Evolutionary conservation across 208 protist genomes (phyloP).

Genomic region (Wallacemonas sp.): DNA sequence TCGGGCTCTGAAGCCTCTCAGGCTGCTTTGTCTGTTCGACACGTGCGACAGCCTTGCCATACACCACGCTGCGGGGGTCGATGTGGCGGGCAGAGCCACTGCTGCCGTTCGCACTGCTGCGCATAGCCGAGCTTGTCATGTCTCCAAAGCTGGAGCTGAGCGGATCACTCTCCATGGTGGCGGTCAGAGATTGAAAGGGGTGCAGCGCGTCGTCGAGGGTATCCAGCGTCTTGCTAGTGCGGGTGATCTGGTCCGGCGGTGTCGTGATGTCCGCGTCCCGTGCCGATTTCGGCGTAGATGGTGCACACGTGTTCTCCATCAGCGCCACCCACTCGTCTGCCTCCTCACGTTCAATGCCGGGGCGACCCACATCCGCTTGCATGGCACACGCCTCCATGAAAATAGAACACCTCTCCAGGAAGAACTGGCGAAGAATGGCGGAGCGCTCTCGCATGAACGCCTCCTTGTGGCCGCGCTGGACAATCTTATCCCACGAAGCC

Average conservation of each 20-base stretch:
- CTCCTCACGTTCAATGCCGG: constrained; percentile 13
- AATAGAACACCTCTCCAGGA: constrained; percentile 25
- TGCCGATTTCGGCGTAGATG: too few species aligned
- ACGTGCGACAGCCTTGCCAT: constrained; percentile 5
- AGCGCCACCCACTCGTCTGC: constrained; percentile 17
- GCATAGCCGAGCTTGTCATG: not conserved
- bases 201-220: constrained; percentile 1
- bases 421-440: constrained; percentile 31
- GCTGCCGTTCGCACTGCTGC: not conserved
- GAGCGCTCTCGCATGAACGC: constrained; percentile 40
- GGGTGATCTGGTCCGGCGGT: not conserved
- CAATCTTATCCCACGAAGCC: constrained; percentile 19
- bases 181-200: not conserved
- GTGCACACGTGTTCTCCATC: too few species aligned
- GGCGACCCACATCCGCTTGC: constrained; percentile 17
- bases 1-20: not conserved
- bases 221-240: constrained; percentile 2
- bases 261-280: not conserved
- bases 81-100: not conserved
- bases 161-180: constrained; percentile 7
- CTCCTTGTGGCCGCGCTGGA: constrained; percentile 28
- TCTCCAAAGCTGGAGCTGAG: constrained; percentile 11
- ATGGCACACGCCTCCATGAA: constrained; percentile 17
- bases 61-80: constrained; percentile 10
- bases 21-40: constrained; percentile 8